Conservation (phyloP, 176 grass and related monocot species). For the Melocanna baccifera region DNA sequence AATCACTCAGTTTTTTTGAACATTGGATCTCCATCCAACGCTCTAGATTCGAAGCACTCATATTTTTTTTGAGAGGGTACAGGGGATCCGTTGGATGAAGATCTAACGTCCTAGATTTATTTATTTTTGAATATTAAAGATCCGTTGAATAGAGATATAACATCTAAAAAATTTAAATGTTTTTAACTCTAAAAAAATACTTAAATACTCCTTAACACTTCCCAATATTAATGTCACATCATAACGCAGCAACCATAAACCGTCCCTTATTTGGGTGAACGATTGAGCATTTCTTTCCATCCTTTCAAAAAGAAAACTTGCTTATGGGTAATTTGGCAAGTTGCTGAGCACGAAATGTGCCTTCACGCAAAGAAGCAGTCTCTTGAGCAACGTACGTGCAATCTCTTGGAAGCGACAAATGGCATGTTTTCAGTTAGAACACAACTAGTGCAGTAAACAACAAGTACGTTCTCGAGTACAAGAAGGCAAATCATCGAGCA, state of each 20-base stretch:
- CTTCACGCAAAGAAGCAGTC: neutral
- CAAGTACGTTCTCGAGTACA: neutral
- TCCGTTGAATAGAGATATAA: no score
- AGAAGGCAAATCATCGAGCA: slow-evolving; percentile 1
- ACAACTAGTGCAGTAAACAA: neutral
- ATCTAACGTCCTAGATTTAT: no score
- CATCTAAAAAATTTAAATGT: no score
- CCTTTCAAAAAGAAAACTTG: neutral
- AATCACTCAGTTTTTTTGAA: no score
- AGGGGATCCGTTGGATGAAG: no score
- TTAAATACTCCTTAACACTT: no score
- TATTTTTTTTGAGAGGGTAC: no score
- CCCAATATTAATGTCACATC: neutral
- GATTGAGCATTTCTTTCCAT: neutral
- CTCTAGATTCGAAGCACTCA: no score
- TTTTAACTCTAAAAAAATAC: no score
- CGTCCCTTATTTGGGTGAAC: neutral
- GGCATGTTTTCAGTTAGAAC: neutral
- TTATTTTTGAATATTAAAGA: no score
- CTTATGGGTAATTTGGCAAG: neutral
- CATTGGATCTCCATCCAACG: no score
- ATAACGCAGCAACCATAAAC: neutral
- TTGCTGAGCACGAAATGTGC: neutral
- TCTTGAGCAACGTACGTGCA: neutral
- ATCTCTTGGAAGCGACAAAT: neutral